A percentile compares a stretch with the other conserved stretches of the same genome.
Evolutionary conservation across 2,329 filamentous ascomycete genomes (phyloP).

Genomic region (Beauveria bassiana): DNA sequence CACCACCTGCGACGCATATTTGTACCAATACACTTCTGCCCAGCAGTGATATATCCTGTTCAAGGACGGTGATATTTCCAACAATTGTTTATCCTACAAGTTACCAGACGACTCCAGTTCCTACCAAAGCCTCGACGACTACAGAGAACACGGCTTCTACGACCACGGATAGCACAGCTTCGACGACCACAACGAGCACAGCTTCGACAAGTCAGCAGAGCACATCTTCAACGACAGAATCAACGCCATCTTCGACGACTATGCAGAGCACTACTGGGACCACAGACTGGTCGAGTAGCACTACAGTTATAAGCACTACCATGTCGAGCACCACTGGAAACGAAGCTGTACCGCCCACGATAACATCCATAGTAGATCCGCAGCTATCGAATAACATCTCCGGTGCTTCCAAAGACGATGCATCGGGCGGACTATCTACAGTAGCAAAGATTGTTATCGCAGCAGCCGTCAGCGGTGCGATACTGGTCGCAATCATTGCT

Average conservation of each 20-base stretch:
- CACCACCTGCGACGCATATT: conserved; percentile 22
- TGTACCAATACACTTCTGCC: conserved; percentile 16
- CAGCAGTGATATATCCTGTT: conserved; percentile 6
- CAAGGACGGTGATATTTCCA: neutral
- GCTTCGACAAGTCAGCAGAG: neutral
- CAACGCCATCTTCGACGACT: neutral
- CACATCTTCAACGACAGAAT: neutral
- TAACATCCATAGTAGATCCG: conserved; percentile 7
- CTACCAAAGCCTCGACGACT: neutral
- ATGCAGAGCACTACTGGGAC: neutral
- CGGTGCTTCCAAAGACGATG: neutral
- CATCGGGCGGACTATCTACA: neutral
- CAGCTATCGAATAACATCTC: neutral
- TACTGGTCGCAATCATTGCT: conserved; percentile 5
- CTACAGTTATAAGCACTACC: neutral
- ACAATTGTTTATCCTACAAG: neutral
- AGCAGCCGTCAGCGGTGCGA: neutral
- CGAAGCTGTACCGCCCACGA: neutral
- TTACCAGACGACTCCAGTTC: neutral
- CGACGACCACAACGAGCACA: neutral
- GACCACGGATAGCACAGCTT: neutral
- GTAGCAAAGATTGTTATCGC: conserved; percentile 2
- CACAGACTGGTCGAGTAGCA: neutral
- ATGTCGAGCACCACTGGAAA: neutral
- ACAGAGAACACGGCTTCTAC: neutral